phyloP scores from a whole-genome alignment of 1,284 basidiomycete species.

The Sporisorium sorghi region DNA sequence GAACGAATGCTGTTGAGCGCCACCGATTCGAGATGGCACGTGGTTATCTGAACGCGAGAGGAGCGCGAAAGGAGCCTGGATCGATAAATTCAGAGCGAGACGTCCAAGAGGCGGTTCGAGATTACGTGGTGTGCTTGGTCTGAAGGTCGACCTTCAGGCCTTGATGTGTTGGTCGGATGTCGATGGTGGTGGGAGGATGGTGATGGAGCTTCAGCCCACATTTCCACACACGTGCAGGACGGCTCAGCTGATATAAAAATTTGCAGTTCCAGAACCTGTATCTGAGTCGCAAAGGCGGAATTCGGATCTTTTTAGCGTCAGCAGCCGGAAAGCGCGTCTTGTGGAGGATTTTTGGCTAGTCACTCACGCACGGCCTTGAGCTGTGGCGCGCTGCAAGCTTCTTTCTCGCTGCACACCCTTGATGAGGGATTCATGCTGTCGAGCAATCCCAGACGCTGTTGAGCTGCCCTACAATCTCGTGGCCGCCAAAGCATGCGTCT shows the following conservation, averaged over 20 bases:
- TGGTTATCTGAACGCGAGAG: not conserved
- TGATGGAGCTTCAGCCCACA: not conserved
- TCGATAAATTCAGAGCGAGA: too few relatives aligned
- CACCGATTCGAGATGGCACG: not conserved
- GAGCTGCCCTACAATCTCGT: slow-evolving; percentile 21
- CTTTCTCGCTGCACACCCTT: not conserved
- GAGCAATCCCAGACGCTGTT: not conserved
- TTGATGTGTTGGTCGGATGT: not conserved
- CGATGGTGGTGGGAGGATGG: not conserved
- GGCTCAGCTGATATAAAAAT: not conserved
- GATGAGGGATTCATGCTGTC: not conserved
- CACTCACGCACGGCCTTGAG: not conserved
- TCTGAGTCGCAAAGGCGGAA: not conserved
- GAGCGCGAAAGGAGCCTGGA: slow-evolving; percentile 6
- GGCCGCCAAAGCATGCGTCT: slow-evolving; percentile 38
- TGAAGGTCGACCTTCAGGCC: slow-evolving; percentile 1
- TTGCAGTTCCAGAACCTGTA: not conserved
- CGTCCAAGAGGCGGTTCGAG: not conserved
- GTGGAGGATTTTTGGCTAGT: not conserved
- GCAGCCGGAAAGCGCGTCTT: slow-evolving; percentile 1
- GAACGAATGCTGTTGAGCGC: not conserved
- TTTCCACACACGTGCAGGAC: slow-evolving; percentile 5
- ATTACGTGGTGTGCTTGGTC: not conserved
- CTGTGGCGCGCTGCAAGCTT: not conserved
- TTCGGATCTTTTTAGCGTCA: slow-evolving; percentile 10